Percentiles rank a stretch among this genome's conserved stretches.
Evolutionary conservation across 305 asterid genomes (phyloP).

Genomic region (Solanum hybrid): DNA sequence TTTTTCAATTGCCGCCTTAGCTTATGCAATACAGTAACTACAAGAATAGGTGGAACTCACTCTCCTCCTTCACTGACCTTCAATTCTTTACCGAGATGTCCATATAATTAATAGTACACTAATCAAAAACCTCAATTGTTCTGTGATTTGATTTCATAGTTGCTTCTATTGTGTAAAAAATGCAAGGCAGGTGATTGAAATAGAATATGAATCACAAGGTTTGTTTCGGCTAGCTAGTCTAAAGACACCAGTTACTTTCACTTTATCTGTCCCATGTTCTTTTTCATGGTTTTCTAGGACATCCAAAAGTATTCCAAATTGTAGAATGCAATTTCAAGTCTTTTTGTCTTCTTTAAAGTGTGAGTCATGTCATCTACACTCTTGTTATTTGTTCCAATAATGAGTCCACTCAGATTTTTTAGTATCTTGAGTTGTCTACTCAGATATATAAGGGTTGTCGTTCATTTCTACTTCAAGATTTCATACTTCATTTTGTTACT

Average conservation of each 20-base stretch:
- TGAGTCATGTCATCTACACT: not conserved
- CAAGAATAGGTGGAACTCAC: not conserved
- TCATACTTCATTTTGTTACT: not conserved
- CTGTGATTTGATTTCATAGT: not conserved
- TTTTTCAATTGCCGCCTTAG: not conserved
- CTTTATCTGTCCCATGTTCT: not conserved
- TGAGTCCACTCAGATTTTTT: not conserved
- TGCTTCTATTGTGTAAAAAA: not conserved
- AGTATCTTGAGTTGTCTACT: not conserved
- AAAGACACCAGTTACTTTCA: not conserved
- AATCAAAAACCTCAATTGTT: not conserved
- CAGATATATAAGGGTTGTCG: not conserved
- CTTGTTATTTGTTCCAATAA: not conserved
- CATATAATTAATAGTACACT: not conserved
- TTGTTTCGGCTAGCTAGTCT: not conserved
- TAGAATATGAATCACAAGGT: not conserved
- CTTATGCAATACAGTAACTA: not conserved
- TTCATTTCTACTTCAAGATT: not conserved
- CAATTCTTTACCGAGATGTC: not conserved
- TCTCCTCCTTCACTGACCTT: not conserved
- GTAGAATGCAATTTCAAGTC: not conserved
- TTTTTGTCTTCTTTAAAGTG: not conserved
- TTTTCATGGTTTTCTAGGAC: not conserved
- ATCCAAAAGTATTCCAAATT: not conserved
- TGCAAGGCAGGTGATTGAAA: not conserved